phyloP scores from a whole-genome alignment of 805 yeast genomes.

The Candida coquimbonensis region DNA sequence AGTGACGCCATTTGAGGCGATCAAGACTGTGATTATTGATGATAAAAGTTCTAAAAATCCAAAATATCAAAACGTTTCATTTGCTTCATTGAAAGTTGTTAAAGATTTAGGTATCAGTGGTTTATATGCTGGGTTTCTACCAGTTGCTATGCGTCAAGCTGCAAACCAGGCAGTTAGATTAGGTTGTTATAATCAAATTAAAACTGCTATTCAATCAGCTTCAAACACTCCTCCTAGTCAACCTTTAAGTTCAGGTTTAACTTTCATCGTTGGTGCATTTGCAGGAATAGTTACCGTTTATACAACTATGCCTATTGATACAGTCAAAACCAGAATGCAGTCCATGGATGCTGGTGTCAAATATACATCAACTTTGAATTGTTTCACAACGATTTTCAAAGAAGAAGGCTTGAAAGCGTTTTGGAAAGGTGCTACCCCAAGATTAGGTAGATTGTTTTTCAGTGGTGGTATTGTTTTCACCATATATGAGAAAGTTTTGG shows the following conservation, averaged over 20 bases:
- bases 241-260: conserved; percentile 70
- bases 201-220: conserved; percentile 66
- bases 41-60: conserved; percentile 77
- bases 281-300: conserved; percentile 89
- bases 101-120: conserved; percentile 79
- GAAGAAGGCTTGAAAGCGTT: conserved; percentile 87
- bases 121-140: conserved; percentile 81
- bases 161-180: conserved; percentile 91
- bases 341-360: conserved; percentile 68
- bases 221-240: conserved; percentile 58
- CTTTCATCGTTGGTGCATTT: conserved; percentile 84
- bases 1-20: conserved; percentile 95
- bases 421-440: conserved; percentile 98
- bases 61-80: conserved; percentile 54
- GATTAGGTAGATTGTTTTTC: conserved; percentile 83
- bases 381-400: conserved; percentile 71
- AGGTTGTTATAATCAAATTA: conserved; percentile 88
- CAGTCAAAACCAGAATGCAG: conserved; percentile 97
- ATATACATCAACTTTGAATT: conserved; percentile 72
- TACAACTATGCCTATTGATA: conserved; percentile 91
- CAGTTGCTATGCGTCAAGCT: conserved; percentile 93
- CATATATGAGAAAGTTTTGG: conserved; percentile 84
- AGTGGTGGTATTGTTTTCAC: conserved; percentile 98
- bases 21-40: conserved; percentile 92
- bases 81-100: conserved; percentile 58